Evolutionary conservation across 345 rosid genomes (phyloP).

Genomic region (Gossypium rotundifolium): DNA sequence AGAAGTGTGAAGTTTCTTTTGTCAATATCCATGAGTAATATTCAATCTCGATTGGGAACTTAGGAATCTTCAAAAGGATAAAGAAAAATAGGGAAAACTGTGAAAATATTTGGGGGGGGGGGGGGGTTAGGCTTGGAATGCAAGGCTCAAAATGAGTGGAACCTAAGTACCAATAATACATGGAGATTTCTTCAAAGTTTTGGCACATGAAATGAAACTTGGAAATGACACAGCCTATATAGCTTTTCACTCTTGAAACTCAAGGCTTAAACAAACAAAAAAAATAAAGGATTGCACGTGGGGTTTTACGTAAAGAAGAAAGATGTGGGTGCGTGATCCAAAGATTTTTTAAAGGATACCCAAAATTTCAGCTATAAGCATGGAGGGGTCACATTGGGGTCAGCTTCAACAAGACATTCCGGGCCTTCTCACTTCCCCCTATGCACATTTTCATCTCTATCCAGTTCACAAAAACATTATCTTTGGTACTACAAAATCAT

Average conservation of each 20-base stretch:
- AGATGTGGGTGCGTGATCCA: slow-evolving; percentile 29
- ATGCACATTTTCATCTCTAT: not conserved
- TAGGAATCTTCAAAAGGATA: slow-evolving; percentile 17
- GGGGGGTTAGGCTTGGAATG: slow-evolving; percentile 9
- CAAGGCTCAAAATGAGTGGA: slow-evolving; percentile 15
- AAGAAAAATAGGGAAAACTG: slow-evolving; percentile 4
- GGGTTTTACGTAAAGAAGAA: slow-evolving; percentile 24
- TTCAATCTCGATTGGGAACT: slow-evolving; percentile 11
- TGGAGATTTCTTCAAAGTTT: not conserved
- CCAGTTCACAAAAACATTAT: not conserved
- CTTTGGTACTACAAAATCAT: not conserved
- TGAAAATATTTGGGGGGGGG: not conserved
- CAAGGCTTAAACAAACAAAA: not conserved
- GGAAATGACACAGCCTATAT: not conserved
- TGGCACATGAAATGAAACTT: slow-evolving; percentile 17
- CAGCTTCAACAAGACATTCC: slow-evolving; percentile 35
- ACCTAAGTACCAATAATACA: not conserved
- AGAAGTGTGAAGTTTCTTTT: not conserved
- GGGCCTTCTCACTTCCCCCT: not conserved
- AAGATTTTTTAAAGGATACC: not conserved
- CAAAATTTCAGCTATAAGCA: slow-evolving; percentile 22
- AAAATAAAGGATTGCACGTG: slow-evolving; percentile 22
- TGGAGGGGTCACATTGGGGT: slow-evolving; percentile 26
- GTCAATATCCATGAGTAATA: slow-evolving; percentile 5
- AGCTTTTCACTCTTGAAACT: not conserved